Evolutionary conservation across 805 yeast species (phyloP), one percentile per base, ranked within the genome.

Genomic region (Starmerella khaoyaiensis): DNA sequence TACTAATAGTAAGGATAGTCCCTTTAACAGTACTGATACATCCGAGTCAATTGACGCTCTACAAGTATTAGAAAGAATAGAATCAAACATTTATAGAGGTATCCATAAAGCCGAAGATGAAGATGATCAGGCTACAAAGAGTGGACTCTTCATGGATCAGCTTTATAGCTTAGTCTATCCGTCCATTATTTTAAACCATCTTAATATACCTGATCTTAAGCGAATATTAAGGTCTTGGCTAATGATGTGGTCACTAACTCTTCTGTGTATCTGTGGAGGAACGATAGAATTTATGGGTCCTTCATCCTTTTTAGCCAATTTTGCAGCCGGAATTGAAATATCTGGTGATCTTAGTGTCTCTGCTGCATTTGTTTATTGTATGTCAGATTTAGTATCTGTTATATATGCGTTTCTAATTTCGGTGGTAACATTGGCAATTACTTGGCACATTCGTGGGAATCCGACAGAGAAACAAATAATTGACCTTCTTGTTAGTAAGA

Each of bases 171-270:
- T 39, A 4, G 8, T 46, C 2, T 41, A 35, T 36, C 50, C 50
- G 2, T 30, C 41, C 34, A 17, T 48, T 21, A 39, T 54, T 9
- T 22, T 46, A 17, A n/a, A 43, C n/a, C 56, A 53, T 32, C 39
- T 52, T n/a, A 53, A 54, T 32, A 22, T 17, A 16, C 21, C 33
- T 4, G 50, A 54, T 24, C 33, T 54, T 16, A 47, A 42, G 20
- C 27, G 37, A 6, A 41, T 52, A 1, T 27, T 46, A 12, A 37
- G 58, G 3, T 50, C 57, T 2, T 54, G 57, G 57, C 22, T 45
- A 6, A 44, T 37, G 28, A 38, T 49, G 39, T 53, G 54, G 53
- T 37, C 50, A 2, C 36, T 48, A 5, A 33, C 48, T 11, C 19
- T 53, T 11, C 31, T 55, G 14, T 34, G 42, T n/a, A 37, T 46